phyloP scores from a whole-genome alignment of 169 alveolate genomes.

The Plasmodium adleri region DNA sequence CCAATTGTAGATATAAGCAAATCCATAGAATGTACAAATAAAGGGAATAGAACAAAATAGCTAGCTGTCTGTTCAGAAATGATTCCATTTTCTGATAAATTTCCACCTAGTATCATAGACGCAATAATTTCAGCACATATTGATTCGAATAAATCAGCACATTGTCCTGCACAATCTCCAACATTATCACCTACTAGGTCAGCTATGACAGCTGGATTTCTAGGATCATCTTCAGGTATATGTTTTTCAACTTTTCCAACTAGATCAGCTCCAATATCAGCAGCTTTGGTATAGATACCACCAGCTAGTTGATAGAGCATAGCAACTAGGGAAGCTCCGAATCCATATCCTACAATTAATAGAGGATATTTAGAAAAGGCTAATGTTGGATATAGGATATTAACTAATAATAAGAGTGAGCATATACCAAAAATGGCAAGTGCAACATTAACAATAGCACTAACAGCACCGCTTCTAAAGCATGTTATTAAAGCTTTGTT shows the following conservation, averaged over 20 bases:
- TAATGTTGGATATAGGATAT: slow-evolving; percentile 73
- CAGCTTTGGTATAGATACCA: slow-evolving; percentile 93
- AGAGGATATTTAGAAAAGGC: slow-evolving; percentile 79
- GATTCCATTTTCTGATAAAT: slow-evolving; percentile 85
- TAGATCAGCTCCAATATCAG: slow-evolving; percentile 94
- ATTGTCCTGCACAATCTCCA: slow-evolving; percentile 93
- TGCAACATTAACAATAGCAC: slow-evolving; percentile 89
- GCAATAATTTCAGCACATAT: slow-evolving; percentile 91
- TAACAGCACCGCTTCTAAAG: slow-evolving; percentile 90
- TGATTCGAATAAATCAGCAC: slow-evolving; percentile 92
- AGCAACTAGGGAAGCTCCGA: slow-evolving; percentile 94
- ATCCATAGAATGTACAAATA: slow-evolving; percentile 90
- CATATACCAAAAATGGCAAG: slow-evolving; percentile 89
- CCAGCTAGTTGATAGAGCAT: slow-evolving; percentile 93
- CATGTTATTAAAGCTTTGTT: slow-evolving; percentile 86
- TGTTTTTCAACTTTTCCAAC: slow-evolving; percentile 92
- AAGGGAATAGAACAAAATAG: slow-evolving; percentile 90
- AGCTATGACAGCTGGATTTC: slow-evolving; percentile 94
- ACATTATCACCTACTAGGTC: slow-evolving; percentile 94
- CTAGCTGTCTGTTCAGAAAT: slow-evolving; percentile 70
- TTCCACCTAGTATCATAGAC: slow-evolving; percentile 93
- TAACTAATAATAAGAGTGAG: slow-evolving; percentile 76
- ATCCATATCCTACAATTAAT: slow-evolving; percentile 91
- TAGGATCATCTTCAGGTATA: slow-evolving; percentile 93
- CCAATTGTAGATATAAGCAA: slow-evolving; percentile 86